These are phyloP conservation scores for Gossypium herbaceum DNA, from an alignment of 345 rosid species.

Conservation along the genomic window DNA sequence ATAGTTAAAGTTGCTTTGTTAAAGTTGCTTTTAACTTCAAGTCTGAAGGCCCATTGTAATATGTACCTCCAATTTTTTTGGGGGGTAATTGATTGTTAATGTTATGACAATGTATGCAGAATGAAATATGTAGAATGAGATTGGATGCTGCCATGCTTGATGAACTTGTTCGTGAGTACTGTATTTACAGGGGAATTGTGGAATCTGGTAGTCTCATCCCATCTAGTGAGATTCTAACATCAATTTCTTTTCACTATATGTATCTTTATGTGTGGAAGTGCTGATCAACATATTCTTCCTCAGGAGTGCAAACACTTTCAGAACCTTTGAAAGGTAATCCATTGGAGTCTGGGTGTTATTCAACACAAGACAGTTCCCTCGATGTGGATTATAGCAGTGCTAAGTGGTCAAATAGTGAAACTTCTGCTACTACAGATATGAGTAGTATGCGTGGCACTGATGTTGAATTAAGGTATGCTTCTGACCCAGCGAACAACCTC, in stretches of 20 bases:
- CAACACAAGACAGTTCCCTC: slow-evolving; percentile 43
- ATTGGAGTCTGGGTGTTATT: slow-evolving; percentile 37
- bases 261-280: slow-evolving; percentile 14
- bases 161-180: slow-evolving; percentile 81
- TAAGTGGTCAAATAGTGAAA: slow-evolving; percentile 60
- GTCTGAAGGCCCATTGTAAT: background rate
- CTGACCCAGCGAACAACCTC: slow-evolving; percentile 43
- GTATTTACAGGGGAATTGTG: slow-evolving; percentile 86
- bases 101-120: slow-evolving; percentile 42
- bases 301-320: slow-evolving; percentile 38
- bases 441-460: slow-evolving; percentile 44
- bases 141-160: slow-evolving; percentile 72
- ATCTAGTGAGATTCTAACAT: slow-evolving; percentile 35
- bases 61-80: background rate
- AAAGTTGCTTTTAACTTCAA: background rate
- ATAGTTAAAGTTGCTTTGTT: background rate
- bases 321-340: slow-evolving; percentile 40
- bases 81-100: background rate
- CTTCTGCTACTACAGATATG: slow-evolving; percentile 39
- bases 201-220: slow-evolving; percentile 36
- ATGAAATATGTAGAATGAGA: slow-evolving; percentile 88
- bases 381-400: slow-evolving; percentile 44
- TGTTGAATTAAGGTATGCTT: slow-evolving; percentile 46
- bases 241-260: slow-evolving; percentile 7
- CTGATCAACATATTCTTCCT: slow-evolving; percentile 14